Conservation (phyloP, 164 flowering plant genomes). For the Chimonanthus praecox region DNA sequence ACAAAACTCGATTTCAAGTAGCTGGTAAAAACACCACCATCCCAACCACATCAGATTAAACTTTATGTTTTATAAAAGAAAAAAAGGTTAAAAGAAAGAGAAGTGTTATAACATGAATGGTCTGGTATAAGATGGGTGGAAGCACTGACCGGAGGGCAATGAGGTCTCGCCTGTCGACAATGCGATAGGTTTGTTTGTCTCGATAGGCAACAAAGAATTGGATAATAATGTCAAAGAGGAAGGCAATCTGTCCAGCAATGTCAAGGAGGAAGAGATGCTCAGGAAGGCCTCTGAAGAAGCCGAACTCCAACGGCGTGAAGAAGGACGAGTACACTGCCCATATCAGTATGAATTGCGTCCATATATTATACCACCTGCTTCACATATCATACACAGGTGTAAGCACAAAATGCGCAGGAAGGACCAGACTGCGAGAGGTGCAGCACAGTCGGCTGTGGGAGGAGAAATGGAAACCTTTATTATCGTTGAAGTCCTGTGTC, state of each 20-base stretch:
- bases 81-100: background rate
- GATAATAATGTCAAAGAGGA: constrained; percentile 63
- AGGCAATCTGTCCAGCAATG: constrained; percentile 72
- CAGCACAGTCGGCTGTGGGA: too few relatives aligned
- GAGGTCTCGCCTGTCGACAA: constrained; percentile 49
- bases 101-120: background rate
- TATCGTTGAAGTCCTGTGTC: too few relatives aligned
- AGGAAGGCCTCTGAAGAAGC: constrained; percentile 88
- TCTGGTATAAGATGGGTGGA: background rate
- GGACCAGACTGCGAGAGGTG: too few relatives aligned
- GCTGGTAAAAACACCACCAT: constrained; percentile 28
- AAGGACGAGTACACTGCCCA: constrained; percentile 93
- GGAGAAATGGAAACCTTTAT: too few relatives aligned
- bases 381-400: background rate
- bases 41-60: too few relatives aligned
- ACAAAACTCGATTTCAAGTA: constrained; percentile 71
- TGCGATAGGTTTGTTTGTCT: constrained; percentile 67
- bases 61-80: too few relatives aligned
- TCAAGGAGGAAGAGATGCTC: constrained; percentile 59
- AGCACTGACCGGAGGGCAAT: constrained; percentile 63
- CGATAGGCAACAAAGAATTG: constrained; percentile 69
- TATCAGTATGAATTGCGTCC: constrained; percentile 67
- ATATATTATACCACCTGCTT: constrained; percentile 65
- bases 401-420: background rate
- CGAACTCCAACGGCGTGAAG: constrained; percentile 96